A percentile compares a stretch with the other conserved stretches of the same genome.
Conservation (phyloP, 2,329 filamentous ascomycete genomes). For the Ceratocystis diversiconidia region DNA sequence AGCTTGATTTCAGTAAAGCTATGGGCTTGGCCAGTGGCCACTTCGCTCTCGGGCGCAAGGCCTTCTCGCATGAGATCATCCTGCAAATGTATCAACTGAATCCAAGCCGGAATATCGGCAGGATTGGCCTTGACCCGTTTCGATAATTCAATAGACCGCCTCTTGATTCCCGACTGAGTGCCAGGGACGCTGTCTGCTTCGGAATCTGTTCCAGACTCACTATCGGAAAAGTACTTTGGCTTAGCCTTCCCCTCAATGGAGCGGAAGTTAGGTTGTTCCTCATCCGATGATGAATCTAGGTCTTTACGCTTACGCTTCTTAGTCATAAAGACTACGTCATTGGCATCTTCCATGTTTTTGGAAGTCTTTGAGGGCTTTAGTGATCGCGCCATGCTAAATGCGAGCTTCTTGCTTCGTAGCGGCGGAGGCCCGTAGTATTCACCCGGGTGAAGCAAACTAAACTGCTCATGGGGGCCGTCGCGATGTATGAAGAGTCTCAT, state of each 20-base stretch:
- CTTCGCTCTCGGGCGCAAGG: constrained; percentile 30
- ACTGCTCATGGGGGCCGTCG: constrained; percentile 43
- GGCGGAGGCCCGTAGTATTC: constrained; percentile 23
- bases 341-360: constrained; percentile 16
- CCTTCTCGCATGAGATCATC: constrained; percentile 46
- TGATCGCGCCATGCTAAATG: constrained; percentile 11
- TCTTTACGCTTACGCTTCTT: constrained; percentile 19
- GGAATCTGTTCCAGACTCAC: constrained; percentile 26
- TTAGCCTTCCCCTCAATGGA: constrained; percentile 53
- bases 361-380: neutral
- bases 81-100: constrained; percentile 67
- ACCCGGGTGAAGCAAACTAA: constrained; percentile 33
- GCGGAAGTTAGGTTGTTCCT: constrained; percentile 44
- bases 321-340: constrained; percentile 29
- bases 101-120: constrained; percentile 56
- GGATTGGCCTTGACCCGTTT: constrained; percentile 51
- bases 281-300: constrained; percentile 28
- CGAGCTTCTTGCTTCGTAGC: constrained; percentile 14
- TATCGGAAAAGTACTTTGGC: constrained; percentile 31
- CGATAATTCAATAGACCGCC: constrained; percentile 47
- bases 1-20: constrained; percentile 68
- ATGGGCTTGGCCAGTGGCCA: constrained; percentile 45
- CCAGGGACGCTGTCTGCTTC: constrained; percentile 12
- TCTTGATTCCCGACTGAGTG: constrained; percentile 26
- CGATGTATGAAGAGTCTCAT: constrained; percentile 51